A percentile compares a stretch with the other conserved stretches of the same genome.
Conservation (phyloP, 805 yeast genomes). For the Ogataea paraovalis region DNA sequence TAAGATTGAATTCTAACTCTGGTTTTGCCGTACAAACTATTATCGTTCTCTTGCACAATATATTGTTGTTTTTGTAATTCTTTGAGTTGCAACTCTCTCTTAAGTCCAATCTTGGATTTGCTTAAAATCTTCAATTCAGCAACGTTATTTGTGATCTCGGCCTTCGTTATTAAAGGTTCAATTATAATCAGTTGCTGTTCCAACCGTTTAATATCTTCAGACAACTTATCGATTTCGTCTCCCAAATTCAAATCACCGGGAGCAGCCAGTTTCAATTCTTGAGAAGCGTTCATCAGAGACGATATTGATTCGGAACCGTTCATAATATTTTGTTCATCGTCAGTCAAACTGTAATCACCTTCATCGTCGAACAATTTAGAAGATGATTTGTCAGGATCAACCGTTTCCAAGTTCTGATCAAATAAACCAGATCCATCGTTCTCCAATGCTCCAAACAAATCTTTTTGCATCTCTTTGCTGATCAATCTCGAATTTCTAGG, state of each 20-base stretch:
- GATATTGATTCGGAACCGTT: constrained; percentile 13
- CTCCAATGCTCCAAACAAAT: constrained; percentile 28
- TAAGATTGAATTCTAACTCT: constrained; percentile 48
- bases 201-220: constrained; percentile 53
- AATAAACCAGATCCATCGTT: constrained; percentile 17
- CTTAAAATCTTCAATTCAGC: constrained; percentile 63
- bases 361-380: constrained; percentile 33
- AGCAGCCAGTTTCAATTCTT: constrained; percentile 46
- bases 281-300: constrained; percentile 19
- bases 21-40: constrained; percentile 67
- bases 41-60: constrained; percentile 77
- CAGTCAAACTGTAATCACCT: constrained; percentile 11
- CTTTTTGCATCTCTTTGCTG: constrained; percentile 29
- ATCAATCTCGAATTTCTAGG: constrained; percentile 24
- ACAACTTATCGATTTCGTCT: constrained; percentile 61
- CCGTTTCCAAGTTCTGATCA: constrained; percentile 8
- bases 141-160: constrained; percentile 76
- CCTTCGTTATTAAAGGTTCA: constrained; percentile 67
- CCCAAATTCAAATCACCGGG: constrained; percentile 65
- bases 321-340: constrained; percentile 10
- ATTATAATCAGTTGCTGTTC: constrained; percentile 61
- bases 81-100: constrained; percentile 67
- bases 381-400: constrained; percentile 25
- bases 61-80: constrained; percentile 77
- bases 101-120: constrained; percentile 63